Conservation (phyloP, 1,284 basidiomycete species). For the Cryptococcus sp. region DNA sequence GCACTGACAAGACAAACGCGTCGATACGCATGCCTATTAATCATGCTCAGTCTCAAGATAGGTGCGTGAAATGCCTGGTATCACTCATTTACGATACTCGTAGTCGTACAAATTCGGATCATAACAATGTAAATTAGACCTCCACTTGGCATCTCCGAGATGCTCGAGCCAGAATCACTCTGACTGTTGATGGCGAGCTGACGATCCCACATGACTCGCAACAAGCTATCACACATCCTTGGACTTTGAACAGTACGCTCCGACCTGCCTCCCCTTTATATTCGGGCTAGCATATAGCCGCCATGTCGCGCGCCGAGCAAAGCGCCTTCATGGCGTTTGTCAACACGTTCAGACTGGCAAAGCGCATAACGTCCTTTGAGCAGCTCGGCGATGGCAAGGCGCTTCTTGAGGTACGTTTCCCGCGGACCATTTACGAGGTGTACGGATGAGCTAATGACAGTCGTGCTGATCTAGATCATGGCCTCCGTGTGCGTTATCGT, state of each 20-base stretch:
- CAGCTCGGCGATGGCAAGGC: slow-evolving; percentile 45
- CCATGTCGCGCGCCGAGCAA: slow-evolving; percentile 42
- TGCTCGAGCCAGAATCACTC: background rate
- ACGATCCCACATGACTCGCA: background rate
- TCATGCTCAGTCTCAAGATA: background rate
- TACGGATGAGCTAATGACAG: background rate
- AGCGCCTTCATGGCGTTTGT: slow-evolving; percentile 46
- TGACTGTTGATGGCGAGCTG: background rate
- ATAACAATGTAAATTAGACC: slow-evolving; percentile 9
- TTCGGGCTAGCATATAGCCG: background rate
- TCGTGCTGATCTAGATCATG: slow-evolving; percentile 31
- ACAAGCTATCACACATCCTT: background rate
- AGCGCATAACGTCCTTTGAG: slow-evolving; percentile 39
- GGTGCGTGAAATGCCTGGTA: too few relatives aligned
- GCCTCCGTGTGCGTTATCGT: background rate
- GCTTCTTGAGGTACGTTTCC: slow-evolving; percentile 44
- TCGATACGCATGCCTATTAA: background rate
- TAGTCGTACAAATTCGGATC: too few relatives aligned
- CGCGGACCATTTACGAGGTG: background rate
- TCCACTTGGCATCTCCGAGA: slow-evolving; percentile 7
- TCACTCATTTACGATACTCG: too few relatives aligned
- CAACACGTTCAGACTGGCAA: slow-evolving; percentile 43
- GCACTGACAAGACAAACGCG: background rate
- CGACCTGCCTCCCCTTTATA: background rate
- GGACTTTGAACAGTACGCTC: background rate